Base-by-base conservation (phyloP, 1,139 yeast species). In the Meyerozyma carpophila region DNA sequence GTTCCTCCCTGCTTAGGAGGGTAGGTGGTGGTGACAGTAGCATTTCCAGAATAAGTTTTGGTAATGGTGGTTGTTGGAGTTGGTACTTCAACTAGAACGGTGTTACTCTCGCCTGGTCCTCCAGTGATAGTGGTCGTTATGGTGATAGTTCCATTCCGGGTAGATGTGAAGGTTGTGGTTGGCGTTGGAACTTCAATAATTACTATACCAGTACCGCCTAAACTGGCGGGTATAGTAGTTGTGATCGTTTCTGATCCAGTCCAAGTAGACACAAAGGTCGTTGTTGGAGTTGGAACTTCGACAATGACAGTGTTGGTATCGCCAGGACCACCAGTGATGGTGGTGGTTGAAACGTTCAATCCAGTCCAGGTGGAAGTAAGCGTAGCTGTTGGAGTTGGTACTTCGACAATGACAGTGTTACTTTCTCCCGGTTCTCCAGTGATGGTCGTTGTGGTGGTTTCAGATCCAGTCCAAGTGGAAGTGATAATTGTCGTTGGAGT, bases 121-220 rank as follows among this genome's bases (percentile, higher is more conserved):
- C 45, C 46, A 2, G 45, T 45, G 4, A 37, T 27, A 1, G 49
- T 46, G 2, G 39, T 32, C 3, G 54, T 43, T 1, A 47, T 31
- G 5, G 53, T 47, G 2, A 2, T 28, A 7, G 44, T 24, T 9
- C 50, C 51, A 13, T 49, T 39, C 50, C 55, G 50, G 4, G 52
- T 43, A 8, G 41, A 11, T 5, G 58, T 57, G 6, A 42, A 18
- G 6, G 60, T 54, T 2, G 43, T 42, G 5, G 51, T 48, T 13
- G 47, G 48, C 14, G 46, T 41, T 3, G 55, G 40, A 32, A 32
- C 4, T 27, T 27, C 14, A 43, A 56, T 51, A 39, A 32, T 26
- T 9, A 45, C 53, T 2, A 61, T 53, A n/a, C 39, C 50, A 3
- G 57, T 49, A 44, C 10, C 50, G 21, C 54, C 54, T 1, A 50